Evolutionary conservation across 2,329 filamentous ascomycete genomes (phyloP).

Genomic region (Hymenotorrendiella dingleyae): DNA sequence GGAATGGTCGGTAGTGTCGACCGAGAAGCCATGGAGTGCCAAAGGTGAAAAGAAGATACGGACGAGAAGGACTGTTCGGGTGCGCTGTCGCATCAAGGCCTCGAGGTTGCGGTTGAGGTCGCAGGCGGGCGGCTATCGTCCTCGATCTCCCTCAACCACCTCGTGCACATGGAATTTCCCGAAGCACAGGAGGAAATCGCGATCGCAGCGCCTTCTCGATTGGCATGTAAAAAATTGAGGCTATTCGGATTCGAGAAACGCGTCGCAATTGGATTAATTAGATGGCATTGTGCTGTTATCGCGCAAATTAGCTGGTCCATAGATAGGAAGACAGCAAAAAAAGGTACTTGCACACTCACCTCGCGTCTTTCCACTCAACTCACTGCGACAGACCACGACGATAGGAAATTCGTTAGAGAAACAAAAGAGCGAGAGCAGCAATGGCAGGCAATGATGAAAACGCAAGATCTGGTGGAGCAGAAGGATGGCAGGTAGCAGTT

Average conservation of each 20-base stretch:
- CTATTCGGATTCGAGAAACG: constrained; percentile 10
- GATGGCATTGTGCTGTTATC: constrained; percentile 16
- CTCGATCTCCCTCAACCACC: constrained; percentile 8
- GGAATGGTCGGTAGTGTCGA: constrained; percentile 14
- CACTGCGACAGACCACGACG: constrained; percentile 1
- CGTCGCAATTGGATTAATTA: constrained; percentile 21
- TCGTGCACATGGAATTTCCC: constrained; percentile 7
- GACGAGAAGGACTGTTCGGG: constrained; percentile 17
- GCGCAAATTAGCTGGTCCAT: constrained; percentile 7
- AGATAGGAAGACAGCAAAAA: constrained; percentile 4
- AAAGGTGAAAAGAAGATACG: background rate
- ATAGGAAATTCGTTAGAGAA: constrained; percentile 17
- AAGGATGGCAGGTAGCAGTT: background rate
- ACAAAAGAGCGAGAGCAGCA: constrained; percentile 2
- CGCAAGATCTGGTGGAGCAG: background rate
- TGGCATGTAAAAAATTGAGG: constrained; percentile 1
- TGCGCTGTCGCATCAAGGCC: constrained; percentile 13
- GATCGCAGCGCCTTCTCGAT: constrained; percentile 6
- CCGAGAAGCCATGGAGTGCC: constrained; percentile 25
- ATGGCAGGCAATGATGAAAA: background rate
- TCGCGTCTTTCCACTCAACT: constrained; percentile 1
- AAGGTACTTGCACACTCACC: constrained; percentile 6
- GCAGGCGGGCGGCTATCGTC: constrained; percentile 19
- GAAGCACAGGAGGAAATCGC: constrained; percentile 6
- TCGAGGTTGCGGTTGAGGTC: constrained; percentile 11